Evolutionary conservation across 139 green algal species (phyloP).

Genomic region (Coccomyxa sp.): DNA sequence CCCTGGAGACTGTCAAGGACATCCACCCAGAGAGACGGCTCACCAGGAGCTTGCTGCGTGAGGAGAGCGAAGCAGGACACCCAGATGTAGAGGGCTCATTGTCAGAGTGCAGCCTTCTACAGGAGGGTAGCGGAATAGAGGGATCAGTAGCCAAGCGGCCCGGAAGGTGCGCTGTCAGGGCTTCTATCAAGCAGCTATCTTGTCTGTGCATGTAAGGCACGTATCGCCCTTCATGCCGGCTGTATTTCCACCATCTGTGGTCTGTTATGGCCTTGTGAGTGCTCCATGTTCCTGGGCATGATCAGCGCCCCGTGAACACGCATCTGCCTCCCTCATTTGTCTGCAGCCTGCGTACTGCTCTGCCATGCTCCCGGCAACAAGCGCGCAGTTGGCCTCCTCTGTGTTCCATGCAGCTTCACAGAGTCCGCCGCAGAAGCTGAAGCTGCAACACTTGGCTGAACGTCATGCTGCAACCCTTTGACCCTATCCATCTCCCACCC

Average conservation of each 20-base stretch:
- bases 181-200: not conserved
- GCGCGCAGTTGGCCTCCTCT: too few relatives aligned
- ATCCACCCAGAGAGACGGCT: slow-evolving; percentile 57
- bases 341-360: too few relatives aligned
- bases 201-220: not conserved
- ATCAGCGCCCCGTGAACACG: too few relatives aligned
- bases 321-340: too few relatives aligned
- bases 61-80: not conserved
- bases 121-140: not conserved
- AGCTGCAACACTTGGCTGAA: too few relatives aligned
- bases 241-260: not conserved
- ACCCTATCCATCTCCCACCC: slow-evolving; percentile 1
- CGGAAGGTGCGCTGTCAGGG: not conserved
- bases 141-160: slow-evolving; percentile 3
- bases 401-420: too few relatives aligned
- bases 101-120: slow-evolving; percentile 7
- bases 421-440: too few relatives aligned
- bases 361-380: too few relatives aligned
- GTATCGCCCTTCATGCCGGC: not conserved
- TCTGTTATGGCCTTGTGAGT: not conserved
- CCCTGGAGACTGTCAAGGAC: slow-evolving; percentile 49
- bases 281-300: too few relatives aligned
- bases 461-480: too few relatives aligned
- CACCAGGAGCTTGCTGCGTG: slow-evolving; percentile 10
- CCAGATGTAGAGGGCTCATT: slow-evolving; percentile 22